A percentile compares a stretch with the other conserved stretches of the same genome.
Conservation (phyloP, 805 yeast genomes). For the Cyberlindnera xishuangbannaensis region DNA sequence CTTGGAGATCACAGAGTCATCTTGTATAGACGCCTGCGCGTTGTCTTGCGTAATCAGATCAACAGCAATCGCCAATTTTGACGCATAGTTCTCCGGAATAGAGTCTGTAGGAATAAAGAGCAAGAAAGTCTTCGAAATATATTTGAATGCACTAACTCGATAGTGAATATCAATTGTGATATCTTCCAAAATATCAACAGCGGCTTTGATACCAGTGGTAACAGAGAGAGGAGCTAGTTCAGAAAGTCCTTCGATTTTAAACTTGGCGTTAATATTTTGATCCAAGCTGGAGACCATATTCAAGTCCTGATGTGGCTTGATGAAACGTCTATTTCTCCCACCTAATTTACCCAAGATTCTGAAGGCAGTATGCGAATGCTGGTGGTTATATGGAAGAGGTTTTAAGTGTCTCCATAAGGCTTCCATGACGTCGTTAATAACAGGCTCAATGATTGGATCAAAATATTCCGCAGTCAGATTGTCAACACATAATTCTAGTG, state of each 20-base stretch:
- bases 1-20: slow-evolving; percentile 41
- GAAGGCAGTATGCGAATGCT: slow-evolving; percentile 90
- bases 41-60: slow-evolving; percentile 32
- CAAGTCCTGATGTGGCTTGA: slow-evolving; percentile 69
- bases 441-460: slow-evolving; percentile 96
- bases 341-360: slow-evolving; percentile 93
- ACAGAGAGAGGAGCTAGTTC: slow-evolving; percentile 64
- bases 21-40: slow-evolving; percentile 28
- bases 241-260: slow-evolving; percentile 64
- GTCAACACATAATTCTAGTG: slow-evolving; percentile 93
- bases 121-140: slow-evolving; percentile 59
- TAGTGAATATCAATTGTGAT: slow-evolving; percentile 52
- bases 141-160: slow-evolving; percentile 71
- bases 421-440: slow-evolving; percentile 87
- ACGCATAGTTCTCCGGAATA: slow-evolving; percentile 35
- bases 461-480: slow-evolving; percentile 93
- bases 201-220: slow-evolving; percentile 78
- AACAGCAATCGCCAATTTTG: slow-evolving; percentile 45
- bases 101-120: slow-evolving; percentile 49
- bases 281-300: slow-evolving; percentile 46
- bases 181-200: slow-evolving; percentile 69
- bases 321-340: slow-evolving; percentile 86
- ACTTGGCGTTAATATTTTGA: slow-evolving; percentile 63
- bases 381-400: slow-evolving; percentile 93
- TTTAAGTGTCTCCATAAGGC: slow-evolving; percentile 87